Evolutionary conservation across 441 rosid species (phyloP), one percentile per base, ranked within the genome.

Genomic region (Euphorbia celastroides): DNA sequence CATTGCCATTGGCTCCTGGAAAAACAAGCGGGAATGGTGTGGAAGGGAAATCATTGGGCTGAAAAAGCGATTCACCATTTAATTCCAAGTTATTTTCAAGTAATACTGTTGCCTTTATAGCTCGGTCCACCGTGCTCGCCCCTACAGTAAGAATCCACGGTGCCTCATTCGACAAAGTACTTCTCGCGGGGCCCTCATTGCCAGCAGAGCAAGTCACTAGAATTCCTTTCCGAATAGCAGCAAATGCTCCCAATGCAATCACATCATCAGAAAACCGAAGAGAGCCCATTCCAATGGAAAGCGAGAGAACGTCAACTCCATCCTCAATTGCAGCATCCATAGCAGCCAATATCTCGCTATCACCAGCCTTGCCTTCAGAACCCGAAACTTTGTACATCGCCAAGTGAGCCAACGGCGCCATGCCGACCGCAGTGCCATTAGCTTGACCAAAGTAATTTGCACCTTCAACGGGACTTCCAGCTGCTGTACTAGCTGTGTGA

Each of bases 141-240:
- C 83, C 87, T 7, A 81, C 85, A 0, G 82, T 74, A 17, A 79
- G 78, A 65, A 80, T 68, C 89, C 86, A 84, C 0, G 86, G 88
- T 34, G 86, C 89, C 56, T 87, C 82, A 51, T 85, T 83, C 2
- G 75, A 75, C 58, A 79, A 25, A 2, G 81, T 54, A 51, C 70
- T 10, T 5, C 31, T 30, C 17, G 36, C 30, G 64, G 84, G 86
- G 19, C 85, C 84, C 0, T 64, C 61, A 60, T 82, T 82, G 31
- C 82, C 86, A 0, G 76, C 87, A 2, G 85, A 16, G 22, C 83
- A 82, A 73, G 78, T 77, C 11, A 84, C 81, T 41, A 78, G 73
- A 23, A 83, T 78, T 36, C 81, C 85, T 56, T 73, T 78, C 23
- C 67, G 72, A 42, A 76, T 78, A 14, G 81, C 83, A 34, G 84